These are phyloP conservation scores for Plasmodium chabaudi DNA, from an alignment of 169 alveolate species.

Conservation along the genomic window DNA sequence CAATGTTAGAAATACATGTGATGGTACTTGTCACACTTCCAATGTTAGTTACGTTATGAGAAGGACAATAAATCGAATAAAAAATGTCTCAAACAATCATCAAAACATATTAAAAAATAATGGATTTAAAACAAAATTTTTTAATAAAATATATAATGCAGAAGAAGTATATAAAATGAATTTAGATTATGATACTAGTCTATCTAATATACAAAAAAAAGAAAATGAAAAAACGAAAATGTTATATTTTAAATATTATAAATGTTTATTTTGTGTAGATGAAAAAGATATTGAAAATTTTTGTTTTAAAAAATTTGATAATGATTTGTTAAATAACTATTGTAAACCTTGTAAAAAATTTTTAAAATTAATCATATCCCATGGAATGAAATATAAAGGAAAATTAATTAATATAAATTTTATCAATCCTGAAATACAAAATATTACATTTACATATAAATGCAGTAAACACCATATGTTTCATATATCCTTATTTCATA, in stretches of 20 bases:
- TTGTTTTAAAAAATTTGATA: constrained; percentile 20
- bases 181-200: constrained; percentile 24
- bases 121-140: constrained; percentile 1
- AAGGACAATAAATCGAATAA: neutral
- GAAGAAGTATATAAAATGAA: constrained; percentile 15
- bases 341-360: constrained; percentile 59
- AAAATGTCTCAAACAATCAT: neutral
- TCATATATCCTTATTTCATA: constrained; percentile 38
- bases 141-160: constrained; percentile 30
- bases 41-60: neutral
- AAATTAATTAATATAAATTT: constrained; percentile 25
- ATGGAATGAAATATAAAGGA: constrained; percentile 54
- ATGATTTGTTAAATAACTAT: constrained; percentile 3
- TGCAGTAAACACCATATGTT: constrained; percentile 37
- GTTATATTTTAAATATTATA: constrained; percentile 36
- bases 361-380: constrained; percentile 23
- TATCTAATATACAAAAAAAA: constrained; percentile 19
- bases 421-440: constrained; percentile 21
- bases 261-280: constrained; percentile 26
- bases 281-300: constrained; percentile 10
- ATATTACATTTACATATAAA: constrained; percentile 17
- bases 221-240: constrained; percentile 31
- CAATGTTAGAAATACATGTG: too few relatives aligned
- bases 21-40: too few relatives aligned
- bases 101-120: constrained; percentile 17